Evolutionary conservation across 2,329 filamentous ascomycete species (phyloP), one percentile per base, ranked within the genome.

Genomic region (Alternaria sp.): DNA sequence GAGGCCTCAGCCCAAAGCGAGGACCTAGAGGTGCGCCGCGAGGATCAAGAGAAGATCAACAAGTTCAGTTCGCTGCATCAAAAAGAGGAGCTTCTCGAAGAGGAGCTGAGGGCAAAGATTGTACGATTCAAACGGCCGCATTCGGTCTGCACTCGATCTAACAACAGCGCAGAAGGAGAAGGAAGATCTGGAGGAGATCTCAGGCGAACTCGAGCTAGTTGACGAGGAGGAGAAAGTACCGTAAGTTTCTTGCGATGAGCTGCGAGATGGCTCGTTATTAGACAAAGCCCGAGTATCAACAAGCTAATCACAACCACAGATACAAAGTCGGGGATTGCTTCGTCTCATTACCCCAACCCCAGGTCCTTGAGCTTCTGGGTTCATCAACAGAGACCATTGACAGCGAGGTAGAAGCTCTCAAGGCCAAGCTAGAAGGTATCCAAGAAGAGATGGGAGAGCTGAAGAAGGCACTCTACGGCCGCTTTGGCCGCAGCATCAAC

Each of bases 31-130:
- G 96, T 99, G 62, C 92, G 96, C 64, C 91, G 94, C 76, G 94
- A 98, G 80, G 96, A 99, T 79, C 96, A 99, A 81, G 94, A 98
- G 83, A 97, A 96, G 83, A 99, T 99, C 88, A 99, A 99, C 83
- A 91, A 90, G 69, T 99, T 99, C 85, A 97, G 94, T 81, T 90
- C 93, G 47, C 85, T 99, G 67, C 96, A 99, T 80, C 93, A 96
- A 79, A 91, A 92, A 55, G 92, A 97, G 79, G 86, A 91, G 32
- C 81, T 85, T 4, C 80, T 98, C 4, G 90, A 96, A 77, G 93
- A 96, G 51, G 89, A 96, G 72, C 82, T 98, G 68, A 91, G 91
- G 77, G 80, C 82, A 6, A 97, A 97, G 80, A 89, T 89, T 79
- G 95, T 94, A 79, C 65, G 88, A 40, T 28, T 26, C 17, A 32